These are phyloP conservation scores for Mangifera indica DNA, from an alignment of 345 rosid species.

Conservation along the genomic window DNA sequence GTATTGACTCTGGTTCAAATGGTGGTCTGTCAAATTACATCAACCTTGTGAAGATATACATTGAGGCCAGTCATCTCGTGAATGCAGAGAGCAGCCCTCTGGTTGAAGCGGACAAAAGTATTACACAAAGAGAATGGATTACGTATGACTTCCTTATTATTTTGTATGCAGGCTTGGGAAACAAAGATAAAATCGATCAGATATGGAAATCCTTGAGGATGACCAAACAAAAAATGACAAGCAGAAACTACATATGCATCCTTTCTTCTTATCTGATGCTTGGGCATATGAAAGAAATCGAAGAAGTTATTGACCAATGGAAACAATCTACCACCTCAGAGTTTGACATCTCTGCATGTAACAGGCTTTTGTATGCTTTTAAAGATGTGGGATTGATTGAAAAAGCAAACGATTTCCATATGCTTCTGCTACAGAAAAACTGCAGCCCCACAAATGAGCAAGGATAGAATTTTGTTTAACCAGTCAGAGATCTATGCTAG, in stretches of 20 bases:
- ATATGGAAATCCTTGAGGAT: constrained; percentile 85
- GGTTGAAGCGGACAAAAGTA: constrained; percentile 57
- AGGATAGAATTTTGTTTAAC: not conserved
- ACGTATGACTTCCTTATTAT: constrained; percentile 83
- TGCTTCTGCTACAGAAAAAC: constrained; percentile 48
- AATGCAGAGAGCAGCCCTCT: constrained; percentile 44
- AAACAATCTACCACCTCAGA: constrained; percentile 59
- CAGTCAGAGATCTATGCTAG: constrained; percentile 26
- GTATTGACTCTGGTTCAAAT: constrained; percentile 34
- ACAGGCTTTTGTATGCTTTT: constrained; percentile 55
- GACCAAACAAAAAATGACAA: constrained; percentile 85
- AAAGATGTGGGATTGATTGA: constrained; percentile 49
- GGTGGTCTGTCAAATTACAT: constrained; percentile 65
- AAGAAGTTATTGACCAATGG: constrained; percentile 78
- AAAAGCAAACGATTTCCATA: constrained; percentile 42
- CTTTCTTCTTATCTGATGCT: constrained; percentile 75
- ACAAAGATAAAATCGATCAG: constrained; percentile 73
- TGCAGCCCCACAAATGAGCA: constrained; percentile 27
- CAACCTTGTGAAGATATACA: constrained; percentile 50
- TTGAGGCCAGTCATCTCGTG: constrained; percentile 49
- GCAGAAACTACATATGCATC: constrained; percentile 72
- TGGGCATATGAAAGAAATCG: constrained; percentile 66
- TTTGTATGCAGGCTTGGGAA: constrained; percentile 67
- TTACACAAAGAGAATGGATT: constrained; percentile 85
- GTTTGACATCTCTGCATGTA: constrained; percentile 57